Conservation (phyloP, 176 grass and related monocot genomes). For the Chrysopogon serrulatus region DNA sequence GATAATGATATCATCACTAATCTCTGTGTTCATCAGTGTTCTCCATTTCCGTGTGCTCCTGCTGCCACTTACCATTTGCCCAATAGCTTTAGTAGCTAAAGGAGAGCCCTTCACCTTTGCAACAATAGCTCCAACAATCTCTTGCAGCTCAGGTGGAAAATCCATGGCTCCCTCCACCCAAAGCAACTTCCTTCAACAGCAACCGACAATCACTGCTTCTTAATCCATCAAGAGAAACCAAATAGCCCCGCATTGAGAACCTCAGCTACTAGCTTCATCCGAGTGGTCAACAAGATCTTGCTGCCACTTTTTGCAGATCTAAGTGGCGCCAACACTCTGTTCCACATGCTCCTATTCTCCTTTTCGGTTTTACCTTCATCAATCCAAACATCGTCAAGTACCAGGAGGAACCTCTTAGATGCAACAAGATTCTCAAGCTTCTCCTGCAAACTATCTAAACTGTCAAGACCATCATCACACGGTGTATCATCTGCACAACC, state of each 20-base stretch:
- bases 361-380: conserved; percentile 23
- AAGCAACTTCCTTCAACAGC: conserved; percentile 33
- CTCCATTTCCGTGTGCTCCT: conserved; percentile 31
- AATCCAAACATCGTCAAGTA: conserved; percentile 58
- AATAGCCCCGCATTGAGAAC: conserved; percentile 3
- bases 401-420: conserved; percentile 40
- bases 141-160: conserved; percentile 14
- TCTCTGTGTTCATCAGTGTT: conserved; percentile 24
- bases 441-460: conserved; percentile 18
- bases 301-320: conserved; percentile 7
- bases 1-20: conserved; percentile 25
- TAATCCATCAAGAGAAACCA: conserved; percentile 29
- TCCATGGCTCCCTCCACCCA: conserved; percentile 6
- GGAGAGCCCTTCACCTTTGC: conserved; percentile 38
- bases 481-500: neutral
- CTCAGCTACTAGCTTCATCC: conserved; percentile 19
- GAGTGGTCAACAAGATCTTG: conserved; percentile 56
- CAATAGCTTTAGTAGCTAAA: conserved; percentile 42
- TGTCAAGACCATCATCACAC: neutral
- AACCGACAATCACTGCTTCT: conserved; percentile 10
- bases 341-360: conserved; percentile 34
- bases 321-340: conserved; percentile 29
- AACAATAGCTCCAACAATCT: conserved; percentile 26
- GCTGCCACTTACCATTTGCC: conserved; percentile 34
- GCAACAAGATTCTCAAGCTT: neutral